Base-by-base conservation (phyloP, 2,329 filamentous ascomycete species). In the Sclerotinia subarctica region DNA sequence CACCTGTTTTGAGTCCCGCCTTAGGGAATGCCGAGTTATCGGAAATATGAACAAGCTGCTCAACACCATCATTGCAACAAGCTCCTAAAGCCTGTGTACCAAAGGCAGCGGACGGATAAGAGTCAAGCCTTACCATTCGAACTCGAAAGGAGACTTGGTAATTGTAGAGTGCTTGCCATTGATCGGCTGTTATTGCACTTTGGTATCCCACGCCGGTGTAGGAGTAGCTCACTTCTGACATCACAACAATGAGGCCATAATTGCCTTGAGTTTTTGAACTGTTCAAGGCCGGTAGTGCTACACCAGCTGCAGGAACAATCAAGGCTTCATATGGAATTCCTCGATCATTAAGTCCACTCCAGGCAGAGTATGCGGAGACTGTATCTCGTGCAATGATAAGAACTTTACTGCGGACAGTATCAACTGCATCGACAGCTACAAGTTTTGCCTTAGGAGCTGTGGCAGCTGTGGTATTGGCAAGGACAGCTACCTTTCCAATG, bases 81-180 rank as follows among this genome's bases (percentile, higher is more conserved):
- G 83, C 80, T 10, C 73, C 73, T 21, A 72, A 7, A 17, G 71
- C 69, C 17, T 57, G 68, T 19, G 70, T 74, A 72, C 85, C 84
- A 70, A 82, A 84, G 17, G 81, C 79, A 6, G 81, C 77, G 7
- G 81, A 81, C 17, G 86, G 86, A 71, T 82, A 86, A 19, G 84
- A 85, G 73, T 88, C 85, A 26, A 86, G 77, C 65, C 86, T 83
- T 32, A 88, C 84, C 84, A 88, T 84, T 29, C 86, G 81, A 15
- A 86, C 83, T 32, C 85, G 83, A 71, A 86, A 89, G 26, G 78
- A 77, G 1, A 79, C 79, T 76, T 89, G 86, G 73, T 89, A 89
- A 51, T 80, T 79, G 72, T 85, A 86, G 3, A 89, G 75, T 58
- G 81, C 74, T 56, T 82, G 79, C 85, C 84, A 88, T 78, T 89